These are phyloP conservation scores for Lentinula raphanica DNA, from an alignment of 768 basidiomycete genomes.

Conservation along the genomic window DNA sequence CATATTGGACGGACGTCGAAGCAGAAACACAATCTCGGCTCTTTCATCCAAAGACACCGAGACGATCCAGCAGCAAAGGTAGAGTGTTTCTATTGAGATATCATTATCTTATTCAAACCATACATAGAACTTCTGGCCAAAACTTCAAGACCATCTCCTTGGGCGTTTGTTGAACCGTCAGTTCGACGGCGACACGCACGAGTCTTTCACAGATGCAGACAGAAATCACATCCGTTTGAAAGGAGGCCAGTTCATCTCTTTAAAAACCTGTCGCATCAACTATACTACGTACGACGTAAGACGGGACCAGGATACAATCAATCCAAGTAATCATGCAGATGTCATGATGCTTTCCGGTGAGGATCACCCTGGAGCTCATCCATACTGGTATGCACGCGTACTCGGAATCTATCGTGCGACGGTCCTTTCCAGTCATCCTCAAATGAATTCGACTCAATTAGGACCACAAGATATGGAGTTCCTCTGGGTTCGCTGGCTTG, in stretches of 20 bases:
- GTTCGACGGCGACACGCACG: conserved; percentile 12
- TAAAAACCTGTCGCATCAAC: conserved; percentile 16
- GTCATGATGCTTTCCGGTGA: conserved; percentile 21
- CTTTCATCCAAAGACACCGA: too few relatives aligned
- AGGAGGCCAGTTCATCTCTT: conserved; percentile 13
- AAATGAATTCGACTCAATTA: too few relatives aligned
- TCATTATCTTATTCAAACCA: background rate
- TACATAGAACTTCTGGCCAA: conserved; percentile 18
- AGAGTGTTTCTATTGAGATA: background rate
- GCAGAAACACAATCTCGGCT: background rate
- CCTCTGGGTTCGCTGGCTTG: too few relatives aligned
- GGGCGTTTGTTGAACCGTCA: conserved; percentile 14
- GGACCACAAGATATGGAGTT: too few relatives aligned
- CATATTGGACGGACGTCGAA: background rate
- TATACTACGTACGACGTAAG: conserved; percentile 33
- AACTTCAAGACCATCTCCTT: conserved; percentile 26
- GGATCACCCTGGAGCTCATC: too few relatives aligned
- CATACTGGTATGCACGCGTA: too few relatives aligned
- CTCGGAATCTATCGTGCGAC: too few relatives aligned
- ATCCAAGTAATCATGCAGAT: conserved; percentile 15
- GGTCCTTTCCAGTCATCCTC: too few relatives aligned
- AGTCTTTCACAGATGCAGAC: conserved; percentile 11
- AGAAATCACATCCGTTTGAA: conserved; percentile 5
- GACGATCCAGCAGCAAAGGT: background rate
- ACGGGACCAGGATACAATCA: conserved; percentile 26